Conservation (phyloP, 176 grass and related monocot genomes). For the Oryza coarctata region DNA sequence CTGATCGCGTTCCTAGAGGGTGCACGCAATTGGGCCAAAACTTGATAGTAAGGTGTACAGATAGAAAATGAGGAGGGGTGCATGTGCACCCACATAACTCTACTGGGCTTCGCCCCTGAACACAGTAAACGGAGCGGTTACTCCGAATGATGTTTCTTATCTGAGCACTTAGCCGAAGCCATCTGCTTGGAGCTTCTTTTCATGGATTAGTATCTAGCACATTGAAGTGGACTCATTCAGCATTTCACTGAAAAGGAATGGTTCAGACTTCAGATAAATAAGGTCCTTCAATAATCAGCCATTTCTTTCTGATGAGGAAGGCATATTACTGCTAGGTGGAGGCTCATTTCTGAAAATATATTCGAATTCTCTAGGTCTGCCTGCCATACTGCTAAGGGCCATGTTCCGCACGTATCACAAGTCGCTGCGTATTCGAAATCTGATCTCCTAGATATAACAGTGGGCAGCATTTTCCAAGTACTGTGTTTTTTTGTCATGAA, state of each 20-base stretch:
- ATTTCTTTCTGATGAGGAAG: conserved; percentile 13
- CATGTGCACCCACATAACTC: too few relatives aligned
- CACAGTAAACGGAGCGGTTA: background rate
- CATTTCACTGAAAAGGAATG: background rate
- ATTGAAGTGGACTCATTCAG: background rate
- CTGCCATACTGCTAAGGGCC: background rate
- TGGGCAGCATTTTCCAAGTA: background rate
- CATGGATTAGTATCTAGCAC: background rate
- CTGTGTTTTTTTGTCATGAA: background rate
- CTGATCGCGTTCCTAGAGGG: too few relatives aligned
- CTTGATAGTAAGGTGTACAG: too few relatives aligned
- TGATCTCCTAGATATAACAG: background rate
- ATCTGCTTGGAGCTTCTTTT: conserved; percentile 11
- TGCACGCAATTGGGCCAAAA: too few relatives aligned
- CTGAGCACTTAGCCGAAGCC: background rate
- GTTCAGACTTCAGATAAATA: background rate
- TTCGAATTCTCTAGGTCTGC: background rate
- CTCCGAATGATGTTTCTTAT: background rate
- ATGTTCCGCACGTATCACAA: background rate
- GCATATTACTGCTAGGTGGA: background rate
- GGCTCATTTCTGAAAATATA: conserved; percentile 18
- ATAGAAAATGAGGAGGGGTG: too few relatives aligned
- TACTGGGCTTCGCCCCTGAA: too few relatives aligned
- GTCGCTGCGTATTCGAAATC: background rate
- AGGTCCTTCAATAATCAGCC: background rate